Evolutionary conservation across 2,329 filamentous ascomycete genomes (phyloP), one percentile per base, ranked within the genome.

Genomic region (Lanzia echinophila): DNA sequence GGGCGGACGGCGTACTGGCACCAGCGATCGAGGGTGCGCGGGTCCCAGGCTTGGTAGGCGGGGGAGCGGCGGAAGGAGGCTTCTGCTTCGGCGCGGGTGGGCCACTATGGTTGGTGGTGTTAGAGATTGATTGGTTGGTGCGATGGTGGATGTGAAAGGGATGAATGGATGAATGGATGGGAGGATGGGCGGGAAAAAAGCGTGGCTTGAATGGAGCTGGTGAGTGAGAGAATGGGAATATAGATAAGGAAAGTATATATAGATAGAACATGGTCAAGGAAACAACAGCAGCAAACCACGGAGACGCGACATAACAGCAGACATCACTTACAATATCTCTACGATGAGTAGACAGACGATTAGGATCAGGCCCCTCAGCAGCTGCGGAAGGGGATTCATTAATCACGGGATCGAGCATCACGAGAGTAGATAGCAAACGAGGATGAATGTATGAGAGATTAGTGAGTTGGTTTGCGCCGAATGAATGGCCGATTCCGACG

Each of bases 331-430:
- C 36, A 53, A 79, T 65, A 62, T 96, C 91, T 42, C 89, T 83
- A 13, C 92, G 83, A 59, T 78, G 77, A 10, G 86, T 79, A 33
- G 89, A 95, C 22, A 82, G 74, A 53, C 76, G 72, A 3, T 82
- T 81, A 0, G 75, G 73, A n/a, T 67, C 64, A 22, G 66, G 63
- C 32, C 67, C 67, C 4, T 4, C 4, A 19, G 64, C 67, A 22
- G 63, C 15, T 64, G 64, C 62, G 62, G 76, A 74, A 68, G 73
- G 70, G 56, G 71, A 63, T 6, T 68, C 65, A 48, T 81, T 77
- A 60, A 96, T 85, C 57, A 94, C 87, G 0, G 91, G 90, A 66
- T 96, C 91, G n/a, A 96, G 73, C 32, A 95, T 78, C 43, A 95
- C 75, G 6, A 96, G 71, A 7, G 82, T 80, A 58, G 83, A 79